A percentile compares a stretch with the other conserved stretches of the same genome.
These are phyloP conservation scores for Brassica napus DNA, from an alignment of 345 rosid genomes.

Conservation along the genomic window Da-Ae NC_063438.1:19045001-19045500, in stretches of 20 bases:
- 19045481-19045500: conserved; percentile 9
- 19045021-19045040: conserved; percentile 65
- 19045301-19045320: conserved; percentile 76
- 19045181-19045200: conserved; percentile 89
- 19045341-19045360: conserved; percentile 32
- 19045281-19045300: conserved; percentile 81
- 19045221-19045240: conserved; percentile 61
- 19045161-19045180: conserved; percentile 99
- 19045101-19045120: conserved; percentile 97
- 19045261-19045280: conserved; percentile 61
- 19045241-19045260: conserved; percentile 55
- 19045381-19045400: conserved; percentile 44
- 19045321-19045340: conserved; percentile 38
- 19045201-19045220: conserved; percentile 75
- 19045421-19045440: conserved; percentile 41
- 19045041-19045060: conserved; percentile 85
- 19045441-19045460: conserved; percentile 73
- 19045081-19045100: conserved; percentile 88
- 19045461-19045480: conserved; percentile 6
- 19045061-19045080: conserved; percentile 97
- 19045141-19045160: conserved; percentile 96
- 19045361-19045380: conserved; percentile 38
- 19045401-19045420: conserved; percentile 49
- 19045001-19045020: conserved; percentile 70
- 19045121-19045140: conserved; percentile 99